These are phyloP conservation scores for Trichoderma atroviride DNA, from an alignment of 2,329 filamentous ascomycete species.

Conservation along the genomic window DNA sequence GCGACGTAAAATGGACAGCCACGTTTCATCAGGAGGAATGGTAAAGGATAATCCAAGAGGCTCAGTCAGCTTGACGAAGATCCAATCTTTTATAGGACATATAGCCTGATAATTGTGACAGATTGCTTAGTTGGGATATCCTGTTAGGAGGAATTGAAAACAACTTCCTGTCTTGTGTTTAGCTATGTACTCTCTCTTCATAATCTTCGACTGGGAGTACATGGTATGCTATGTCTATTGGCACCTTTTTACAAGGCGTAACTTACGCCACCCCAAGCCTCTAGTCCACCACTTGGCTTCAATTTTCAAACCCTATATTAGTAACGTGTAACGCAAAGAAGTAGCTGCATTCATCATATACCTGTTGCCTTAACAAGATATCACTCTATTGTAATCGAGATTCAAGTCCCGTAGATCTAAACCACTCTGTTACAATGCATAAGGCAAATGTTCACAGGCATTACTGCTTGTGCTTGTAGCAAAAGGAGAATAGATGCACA, in stretches of 20 bases:
- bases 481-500: neutral
- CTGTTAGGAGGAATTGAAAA: neutral
- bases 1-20: neutral
- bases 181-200: no score
- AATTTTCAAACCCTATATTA: neutral
- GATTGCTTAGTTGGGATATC: neutral
- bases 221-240: neutral
- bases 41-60: neutral
- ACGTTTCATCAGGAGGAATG: neutral
- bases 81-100: neutral
- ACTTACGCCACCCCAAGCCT: neutral
- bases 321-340: neutral
- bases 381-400: accelerated
- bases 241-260: neutral
- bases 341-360: neutral
- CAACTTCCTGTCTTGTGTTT: neutral
- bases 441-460: neutral
- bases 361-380: neutral
- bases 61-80: neutral
- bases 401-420: neutral
- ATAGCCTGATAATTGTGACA: neutral
- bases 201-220: neutral
- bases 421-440: neutral
- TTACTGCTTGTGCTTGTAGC: neutral
- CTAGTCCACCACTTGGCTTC: neutral